Conservation (phyloP, 176 grass and related monocot species). For the Aegilops umbellulata region DNA sequence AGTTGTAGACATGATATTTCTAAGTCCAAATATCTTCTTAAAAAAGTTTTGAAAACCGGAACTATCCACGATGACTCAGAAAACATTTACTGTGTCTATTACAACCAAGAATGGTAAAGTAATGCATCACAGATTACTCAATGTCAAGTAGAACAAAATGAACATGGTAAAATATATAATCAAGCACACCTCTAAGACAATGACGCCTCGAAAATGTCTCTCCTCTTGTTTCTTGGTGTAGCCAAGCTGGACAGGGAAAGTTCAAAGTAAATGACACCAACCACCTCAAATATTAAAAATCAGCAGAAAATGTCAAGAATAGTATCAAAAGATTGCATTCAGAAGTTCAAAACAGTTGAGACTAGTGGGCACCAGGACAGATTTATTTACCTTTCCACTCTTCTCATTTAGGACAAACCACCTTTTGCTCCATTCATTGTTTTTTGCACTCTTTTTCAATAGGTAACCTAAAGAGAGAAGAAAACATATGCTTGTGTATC, state of each 20-base stretch:
- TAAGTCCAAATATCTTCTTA: background rate
- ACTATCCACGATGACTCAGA: background rate
- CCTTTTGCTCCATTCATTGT: conserved; percentile 86
- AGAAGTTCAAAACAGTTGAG: conserved; percentile 21
- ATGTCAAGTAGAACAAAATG: background rate
- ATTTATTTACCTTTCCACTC: conserved; percentile 84
- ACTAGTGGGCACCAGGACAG: background rate
- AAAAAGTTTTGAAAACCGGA: background rate
- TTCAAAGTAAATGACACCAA: conserved; percentile 26
- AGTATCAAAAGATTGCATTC: conserved; percentile 18
- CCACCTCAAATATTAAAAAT: conserved; percentile 18
- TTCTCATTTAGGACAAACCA: conserved; percentile 97
- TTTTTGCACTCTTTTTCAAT: conserved; percentile 93
- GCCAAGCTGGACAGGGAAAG: conserved; percentile 62
- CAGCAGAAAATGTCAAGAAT: background rate
- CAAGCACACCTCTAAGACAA: conserved; percentile 73
- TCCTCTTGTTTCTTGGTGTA: conserved; percentile 99
- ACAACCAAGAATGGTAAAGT: background rate
- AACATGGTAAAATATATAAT: conserved; percentile 18
- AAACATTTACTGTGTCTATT: background rate
- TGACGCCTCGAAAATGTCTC: conserved; percentile 84
- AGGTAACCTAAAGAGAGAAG: conserved; percentile 61
- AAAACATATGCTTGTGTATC: background rate
- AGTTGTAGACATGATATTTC: background rate
- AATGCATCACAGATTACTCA: background rate